Conservation (phyloP, 176 grass and related monocot species). For the Carex scoparia region DNA sequence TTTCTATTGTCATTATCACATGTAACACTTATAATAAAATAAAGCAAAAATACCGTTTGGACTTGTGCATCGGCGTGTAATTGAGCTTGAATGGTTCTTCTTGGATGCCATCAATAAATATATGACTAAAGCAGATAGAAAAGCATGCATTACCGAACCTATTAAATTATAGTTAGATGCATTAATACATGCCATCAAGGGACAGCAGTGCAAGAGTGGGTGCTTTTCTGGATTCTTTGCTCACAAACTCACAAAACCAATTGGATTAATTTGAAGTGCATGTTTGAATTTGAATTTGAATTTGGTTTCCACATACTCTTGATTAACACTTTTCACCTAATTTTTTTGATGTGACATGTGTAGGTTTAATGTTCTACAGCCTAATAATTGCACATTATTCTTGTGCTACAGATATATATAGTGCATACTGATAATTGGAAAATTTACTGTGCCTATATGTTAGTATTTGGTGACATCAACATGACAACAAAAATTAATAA, state of each 20-base stretch:
- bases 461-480: background rate
- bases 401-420: background rate
- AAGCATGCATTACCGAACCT: slow-evolving; percentile 29
- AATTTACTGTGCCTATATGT: background rate
- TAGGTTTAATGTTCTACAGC: background rate
- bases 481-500: background rate
- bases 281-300: background rate
- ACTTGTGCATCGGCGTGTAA: background rate
- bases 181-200: slow-evolving; percentile 11
- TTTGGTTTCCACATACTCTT: background rate
- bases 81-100: background rate
- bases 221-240: background rate
- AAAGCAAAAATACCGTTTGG: background rate
- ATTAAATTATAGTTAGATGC: slow-evolving; percentile 28
- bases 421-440: background rate
- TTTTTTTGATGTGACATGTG: slow-evolving; percentile 7
- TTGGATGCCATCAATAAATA: background rate
- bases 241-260: background rate
- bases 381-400: slow-evolving; percentile 18
- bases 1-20: background rate
- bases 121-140: background rate
- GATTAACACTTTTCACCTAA: slow-evolving; percentile 23
- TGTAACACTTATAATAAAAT: background rate
- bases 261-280: background rate
- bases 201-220: slow-evolving; percentile 25